phyloP scores from a whole-genome alignment of 2,329 filamentous ascomycete genomes.

The Fusarium napiforme region DNA sequence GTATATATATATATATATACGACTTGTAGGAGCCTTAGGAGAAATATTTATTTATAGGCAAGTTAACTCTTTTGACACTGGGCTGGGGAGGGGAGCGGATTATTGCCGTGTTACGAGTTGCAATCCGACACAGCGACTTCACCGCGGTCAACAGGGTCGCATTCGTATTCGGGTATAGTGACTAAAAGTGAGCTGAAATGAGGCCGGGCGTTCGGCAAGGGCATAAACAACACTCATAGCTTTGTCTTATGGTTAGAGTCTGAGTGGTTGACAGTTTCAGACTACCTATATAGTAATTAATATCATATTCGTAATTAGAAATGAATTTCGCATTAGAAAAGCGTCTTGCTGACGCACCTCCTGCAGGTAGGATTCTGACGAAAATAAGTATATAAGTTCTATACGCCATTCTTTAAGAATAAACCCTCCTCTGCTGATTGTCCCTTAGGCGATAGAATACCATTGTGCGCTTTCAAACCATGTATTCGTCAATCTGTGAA shows the following conservation, averaged over 20 bases:
- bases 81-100: background rate
- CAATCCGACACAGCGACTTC: background rate
- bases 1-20: too few species aligned
- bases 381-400: background rate
- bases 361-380: background rate
- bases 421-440: background rate
- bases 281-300: background rate
- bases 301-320: background rate
- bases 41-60: background rate
- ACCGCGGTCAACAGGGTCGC: background rate
- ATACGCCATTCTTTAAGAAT: background rate
- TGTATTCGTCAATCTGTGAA: constrained; percentile 9
- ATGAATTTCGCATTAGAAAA: background rate
- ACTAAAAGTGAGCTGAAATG: background rate
- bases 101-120: background rate
- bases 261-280: background rate
- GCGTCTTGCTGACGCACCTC: background rate
- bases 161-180: constrained; percentile 24
- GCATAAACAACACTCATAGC: background rate
- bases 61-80: background rate
- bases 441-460: background rate
- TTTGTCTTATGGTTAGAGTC: background rate
- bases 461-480: background rate
- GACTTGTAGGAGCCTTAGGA: background rate
- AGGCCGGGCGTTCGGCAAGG: constrained; percentile 4